Evolutionary conservation across 805 yeast genomes (phyloP), one percentile per base, ranked within the genome.

Genomic region (Yamadazyma sp.): DNA sequence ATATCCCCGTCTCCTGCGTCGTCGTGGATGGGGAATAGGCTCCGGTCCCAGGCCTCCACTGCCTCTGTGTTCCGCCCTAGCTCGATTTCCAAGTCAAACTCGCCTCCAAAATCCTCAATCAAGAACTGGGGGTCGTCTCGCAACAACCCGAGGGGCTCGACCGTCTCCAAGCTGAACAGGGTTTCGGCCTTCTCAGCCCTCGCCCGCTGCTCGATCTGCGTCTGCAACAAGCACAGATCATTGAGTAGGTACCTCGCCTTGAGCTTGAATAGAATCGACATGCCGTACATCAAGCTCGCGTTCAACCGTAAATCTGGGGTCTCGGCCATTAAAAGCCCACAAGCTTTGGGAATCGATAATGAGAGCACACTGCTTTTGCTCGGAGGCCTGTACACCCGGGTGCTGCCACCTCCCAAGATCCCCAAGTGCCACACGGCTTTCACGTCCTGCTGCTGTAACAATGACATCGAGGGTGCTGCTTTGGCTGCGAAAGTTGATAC

Each of bases 211-310:
- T 13, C 14, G n/a, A 25, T 9, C 16, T 25, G 28, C 4, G 5
- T n/a, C 28, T 10, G 19, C 27, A 20, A 44, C 12, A 19, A 18
- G 6, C 46, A 42, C 2, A 60, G 35, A 37, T 68, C 73, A 14
- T 48, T 49, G n/a, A 62, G 64, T 45, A 73, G 66, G 46, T 68
- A 70, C 3, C 67, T 69, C 0, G 73, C 66, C 50, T 80, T 75
- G 18, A 72, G 70, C 40, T 64, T 73, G 50, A 73, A 75, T 18
- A 70, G 60, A 30, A 78, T 44, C 1, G 76, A 58, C 1, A 74
- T 57, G 0, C 83, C 83, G 46, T 70, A 65, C 39, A 78, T 49
- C 7, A 78, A 52, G 34, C 55, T 67, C 0, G 80, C 70, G 0
- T 64, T 53, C 12, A 64, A 55, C 28, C 78, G 52, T 17, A 55